A percentile compares a stretch with the other conserved stretches of the same genome.
Evolutionary conservation across 2,329 filamentous ascomycete genomes (phyloP).

Genomic region (Colletotrichum tamarilloi): DNA sequence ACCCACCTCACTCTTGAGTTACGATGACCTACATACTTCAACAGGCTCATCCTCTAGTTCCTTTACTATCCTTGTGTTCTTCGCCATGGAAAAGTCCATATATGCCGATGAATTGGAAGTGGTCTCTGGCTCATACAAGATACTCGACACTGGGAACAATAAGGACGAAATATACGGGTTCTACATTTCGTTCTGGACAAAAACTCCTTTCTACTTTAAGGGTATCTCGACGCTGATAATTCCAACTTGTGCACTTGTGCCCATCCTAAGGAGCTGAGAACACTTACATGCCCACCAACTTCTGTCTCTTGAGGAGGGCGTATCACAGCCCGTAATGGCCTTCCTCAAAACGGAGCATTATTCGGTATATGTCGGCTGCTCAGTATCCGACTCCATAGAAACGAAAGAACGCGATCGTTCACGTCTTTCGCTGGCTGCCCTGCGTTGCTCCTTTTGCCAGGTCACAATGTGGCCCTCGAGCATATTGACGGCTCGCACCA

Average conservation of each 20-base stretch:
- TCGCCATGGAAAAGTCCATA: neutral
- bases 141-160: neutral
- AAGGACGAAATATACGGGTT: neutral
- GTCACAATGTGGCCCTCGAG: slow-evolving; percentile 48
- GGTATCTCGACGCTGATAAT: neutral
- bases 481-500: slow-evolving; percentile 51
- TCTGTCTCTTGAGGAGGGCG: neutral
- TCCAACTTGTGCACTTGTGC: neutral
- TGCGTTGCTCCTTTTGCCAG: slow-evolving; percentile 44
- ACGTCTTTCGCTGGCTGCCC: slow-evolving; percentile 17
- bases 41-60: neutral
- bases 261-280: neutral
- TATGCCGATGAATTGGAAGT: neutral
- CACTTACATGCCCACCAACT: neutral
- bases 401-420: slow-evolving; percentile 3
- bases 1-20: neutral
- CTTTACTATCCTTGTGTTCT: neutral
- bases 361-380: neutral
- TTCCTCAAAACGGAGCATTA: neutral
- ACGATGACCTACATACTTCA: neutral
- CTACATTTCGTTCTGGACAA: neutral
- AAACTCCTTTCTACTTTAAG: neutral
- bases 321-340: neutral
- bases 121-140: too few species aligned
- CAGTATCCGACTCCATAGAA: slow-evolving; percentile 6